A percentile compares a stretch with the other conserved stretches of the same genome.
Evolutionary conservation across 2,329 filamentous ascomycete genomes (phyloP).

Genomic region (Stagonosporopsis chrysanthemi): DNA sequence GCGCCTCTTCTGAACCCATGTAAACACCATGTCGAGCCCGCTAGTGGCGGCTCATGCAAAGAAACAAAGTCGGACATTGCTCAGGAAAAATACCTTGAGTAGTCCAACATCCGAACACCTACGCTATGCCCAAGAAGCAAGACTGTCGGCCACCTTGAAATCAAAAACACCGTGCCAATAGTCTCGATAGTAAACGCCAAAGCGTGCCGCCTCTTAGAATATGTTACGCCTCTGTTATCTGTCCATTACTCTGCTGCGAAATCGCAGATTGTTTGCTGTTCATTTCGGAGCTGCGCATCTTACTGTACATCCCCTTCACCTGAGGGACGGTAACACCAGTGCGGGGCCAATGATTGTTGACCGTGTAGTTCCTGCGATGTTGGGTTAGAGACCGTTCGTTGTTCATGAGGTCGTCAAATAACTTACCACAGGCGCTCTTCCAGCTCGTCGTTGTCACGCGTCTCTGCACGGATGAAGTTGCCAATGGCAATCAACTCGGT

Average conservation of each 20-base stretch:
- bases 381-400: slow-evolving; percentile 27
- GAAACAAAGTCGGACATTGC: slow-evolving; percentile 25
- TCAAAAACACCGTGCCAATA: slow-evolving; percentile 29
- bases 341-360: slow-evolving; percentile 50
- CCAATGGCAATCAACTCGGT: slow-evolving; percentile 68
- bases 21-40: slow-evolving; percentile 25
- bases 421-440: slow-evolving; percentile 63
- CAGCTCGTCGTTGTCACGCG: slow-evolving; percentile 53
- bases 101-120: slow-evolving; percentile 43
- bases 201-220: slow-evolving; percentile 10
- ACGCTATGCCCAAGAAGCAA: slow-evolving; percentile 46
- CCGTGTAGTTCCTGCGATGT: slow-evolving; percentile 43
- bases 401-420: not conserved
- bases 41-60: slow-evolving; percentile 30
- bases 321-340: slow-evolving; percentile 38
- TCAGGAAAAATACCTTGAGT: slow-evolving; percentile 26
- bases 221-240: slow-evolving; percentile 32
- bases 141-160: slow-evolving; percentile 27
- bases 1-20: slow-evolving; percentile 27
- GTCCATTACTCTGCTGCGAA: slow-evolving; percentile 34
- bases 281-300: slow-evolving; percentile 45
- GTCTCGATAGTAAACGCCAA: slow-evolving; percentile 11
- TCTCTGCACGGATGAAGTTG: slow-evolving; percentile 64
- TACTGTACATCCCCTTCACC: slow-evolving; percentile 50
- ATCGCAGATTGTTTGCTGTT: slow-evolving; percentile 34